A percentile compares a stretch with the other conserved stretches of the same genome.
Conservation (phyloP, 2,329 filamentous ascomycete species). For the Diaporthe capsici region DNA sequence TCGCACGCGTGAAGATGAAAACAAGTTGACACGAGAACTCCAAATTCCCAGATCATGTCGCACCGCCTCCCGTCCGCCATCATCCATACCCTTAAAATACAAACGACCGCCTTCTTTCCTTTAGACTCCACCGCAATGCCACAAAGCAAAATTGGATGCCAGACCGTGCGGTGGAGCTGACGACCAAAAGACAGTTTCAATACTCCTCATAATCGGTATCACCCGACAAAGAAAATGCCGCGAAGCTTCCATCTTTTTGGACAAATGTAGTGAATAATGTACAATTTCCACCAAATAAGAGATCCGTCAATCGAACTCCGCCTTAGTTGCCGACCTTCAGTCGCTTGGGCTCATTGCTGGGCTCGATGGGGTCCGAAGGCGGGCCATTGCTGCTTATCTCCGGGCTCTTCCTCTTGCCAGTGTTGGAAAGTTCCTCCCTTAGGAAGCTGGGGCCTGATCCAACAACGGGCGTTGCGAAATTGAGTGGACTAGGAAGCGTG, state of each 20-base stretch:
- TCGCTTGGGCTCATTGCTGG: slow-evolving; percentile 65
- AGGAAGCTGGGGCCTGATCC: slow-evolving; percentile 74
- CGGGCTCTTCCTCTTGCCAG: slow-evolving; percentile 70
- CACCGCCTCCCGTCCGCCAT: neutral
- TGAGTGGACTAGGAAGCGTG: slow-evolving; percentile 91
- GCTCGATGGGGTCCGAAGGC: slow-evolving; percentile 58
- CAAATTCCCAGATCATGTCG: slow-evolving; percentile 24
- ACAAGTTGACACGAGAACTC: slow-evolving; percentile 7
- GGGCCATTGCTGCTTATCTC: slow-evolving; percentile 60
- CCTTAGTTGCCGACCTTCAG: slow-evolving; percentile 63
- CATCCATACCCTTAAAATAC: neutral
- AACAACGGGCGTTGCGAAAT: slow-evolving; percentile 86
- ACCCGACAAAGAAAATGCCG: slow-evolving; percentile 30
- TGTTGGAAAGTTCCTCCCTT: slow-evolving; percentile 62
- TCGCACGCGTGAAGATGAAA: neutral
- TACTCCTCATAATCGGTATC: slow-evolving; percentile 14
- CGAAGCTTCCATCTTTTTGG: slow-evolving; percentile 40
- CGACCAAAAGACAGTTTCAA: slow-evolving; percentile 8
- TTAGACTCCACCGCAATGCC: slow-evolving; percentile 29
- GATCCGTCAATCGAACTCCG: neutral
- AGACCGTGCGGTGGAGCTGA: slow-evolving; percentile 29
- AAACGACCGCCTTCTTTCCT: slow-evolving; percentile 16
- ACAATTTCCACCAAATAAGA: slow-evolving; percentile 34
- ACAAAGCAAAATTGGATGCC: slow-evolving; percentile 16
- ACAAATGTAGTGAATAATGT: slow-evolving; percentile 34